Conservation (phyloP, 1,284 basidiomycete genomes). For the Flammula alnicola region DNA sequence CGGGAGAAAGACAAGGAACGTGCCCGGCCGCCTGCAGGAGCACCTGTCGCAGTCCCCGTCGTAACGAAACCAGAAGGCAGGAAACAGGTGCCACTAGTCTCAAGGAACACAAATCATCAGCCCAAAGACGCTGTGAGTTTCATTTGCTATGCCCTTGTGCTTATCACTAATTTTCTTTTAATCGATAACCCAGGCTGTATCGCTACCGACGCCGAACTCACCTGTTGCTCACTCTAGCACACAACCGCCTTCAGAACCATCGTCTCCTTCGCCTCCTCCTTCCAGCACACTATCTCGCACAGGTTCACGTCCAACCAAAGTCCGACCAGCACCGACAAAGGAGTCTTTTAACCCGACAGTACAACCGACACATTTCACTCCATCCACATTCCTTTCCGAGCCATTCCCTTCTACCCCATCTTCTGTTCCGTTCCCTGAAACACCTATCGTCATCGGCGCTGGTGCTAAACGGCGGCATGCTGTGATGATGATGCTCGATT, state of each 20-base stretch:
- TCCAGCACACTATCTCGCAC: constrained; percentile 30
- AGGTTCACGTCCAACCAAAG: constrained; percentile 32
- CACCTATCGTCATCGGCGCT: constrained; percentile 39
- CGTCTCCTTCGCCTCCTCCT: constrained; percentile 42
- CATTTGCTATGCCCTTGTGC: constrained; percentile 10
- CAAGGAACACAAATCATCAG: constrained; percentile 18
- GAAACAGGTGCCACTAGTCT: constrained; percentile 16
- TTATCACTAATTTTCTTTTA: constrained; percentile 11
- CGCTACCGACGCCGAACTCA: constrained; percentile 36
- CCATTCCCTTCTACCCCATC: constrained; percentile 14
- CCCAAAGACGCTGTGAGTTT: constrained; percentile 35
- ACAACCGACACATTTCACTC: constrained; percentile 21
- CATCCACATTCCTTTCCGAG: constrained; percentile 15
- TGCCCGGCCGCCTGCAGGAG: constrained; percentile 22
- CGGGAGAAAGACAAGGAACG: constrained; percentile 53
- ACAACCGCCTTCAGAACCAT: constrained; percentile 29
- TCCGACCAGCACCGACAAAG: constrained; percentile 26
- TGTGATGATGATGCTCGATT: constrained; percentile 67
- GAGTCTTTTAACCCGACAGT: constrained; percentile 23
- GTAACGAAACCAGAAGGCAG: constrained; percentile 27
- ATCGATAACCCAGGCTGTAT: constrained; percentile 25
- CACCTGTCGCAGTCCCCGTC: constrained; percentile 17
- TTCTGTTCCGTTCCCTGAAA: constrained; percentile 38
- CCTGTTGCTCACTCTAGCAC: constrained; percentile 27
- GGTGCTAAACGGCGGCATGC: constrained; percentile 58